phyloP scores from a whole-genome alignment of 2,329 filamentous ascomycete species.

The Colletotrichum sp. region DNA sequence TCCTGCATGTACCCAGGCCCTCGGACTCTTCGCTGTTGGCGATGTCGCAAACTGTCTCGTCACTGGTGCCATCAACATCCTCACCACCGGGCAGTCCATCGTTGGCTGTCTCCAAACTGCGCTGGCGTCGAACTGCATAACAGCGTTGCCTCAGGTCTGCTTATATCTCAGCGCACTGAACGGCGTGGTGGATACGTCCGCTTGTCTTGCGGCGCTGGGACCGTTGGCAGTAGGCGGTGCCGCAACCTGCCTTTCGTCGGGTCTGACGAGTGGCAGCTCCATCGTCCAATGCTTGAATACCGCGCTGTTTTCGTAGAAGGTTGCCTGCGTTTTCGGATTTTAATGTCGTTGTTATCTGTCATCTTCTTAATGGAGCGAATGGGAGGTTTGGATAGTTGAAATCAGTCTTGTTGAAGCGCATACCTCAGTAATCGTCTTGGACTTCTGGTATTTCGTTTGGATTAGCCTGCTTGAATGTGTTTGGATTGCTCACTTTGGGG shows the following conservation, averaged over 20 bases:
- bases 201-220: neutral
- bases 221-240: neutral
- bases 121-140: neutral
- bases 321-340: rapidly evolving
- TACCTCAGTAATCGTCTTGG: neutral
- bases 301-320: neutral
- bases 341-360: neutral
- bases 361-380: rapidly evolving
- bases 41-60: neutral
- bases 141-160: neutral
- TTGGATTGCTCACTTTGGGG: neutral
- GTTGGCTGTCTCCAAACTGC: neutral
- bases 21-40: neutral
- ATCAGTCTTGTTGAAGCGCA: rapidly evolving
- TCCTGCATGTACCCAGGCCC: neutral
- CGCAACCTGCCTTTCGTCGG: rapidly evolving
- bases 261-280: neutral
- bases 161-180: neutral
- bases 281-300: neutral
- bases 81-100: neutral
- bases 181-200: neutral
- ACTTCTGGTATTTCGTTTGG: neutral
- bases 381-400: neutral
- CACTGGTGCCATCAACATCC: neutral
- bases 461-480: neutral